Conservation (phyloP, 2,329 filamentous ascomycete species). For the Aspergillus hiratsukae region DNA sequence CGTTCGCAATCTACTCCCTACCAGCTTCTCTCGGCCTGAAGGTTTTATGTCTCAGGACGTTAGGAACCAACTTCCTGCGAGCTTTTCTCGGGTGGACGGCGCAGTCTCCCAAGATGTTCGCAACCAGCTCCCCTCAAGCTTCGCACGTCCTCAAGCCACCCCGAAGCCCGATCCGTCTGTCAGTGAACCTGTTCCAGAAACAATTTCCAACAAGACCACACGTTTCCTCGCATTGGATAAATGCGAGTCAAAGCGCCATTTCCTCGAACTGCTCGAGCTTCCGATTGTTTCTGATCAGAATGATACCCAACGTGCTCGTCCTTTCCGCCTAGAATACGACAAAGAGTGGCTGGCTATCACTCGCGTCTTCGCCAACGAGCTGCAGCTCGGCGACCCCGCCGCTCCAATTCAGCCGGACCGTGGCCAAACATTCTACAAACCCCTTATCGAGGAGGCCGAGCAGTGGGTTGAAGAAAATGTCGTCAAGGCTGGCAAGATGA, state of each 20-base stretch:
- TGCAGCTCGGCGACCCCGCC: constrained; percentile 59
- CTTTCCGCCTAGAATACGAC: constrained; percentile 71
- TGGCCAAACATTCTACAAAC: constrained; percentile 64
- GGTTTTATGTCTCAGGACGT: constrained; percentile 56
- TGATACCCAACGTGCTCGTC: constrained; percentile 30
- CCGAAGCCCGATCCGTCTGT: constrained; percentile 36
- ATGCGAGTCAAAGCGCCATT: constrained; percentile 73
- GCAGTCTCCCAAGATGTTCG: constrained; percentile 61
- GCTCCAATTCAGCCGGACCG: constrained; percentile 55
- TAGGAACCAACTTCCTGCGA: constrained; percentile 69
- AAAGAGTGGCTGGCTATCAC: constrained; percentile 94
- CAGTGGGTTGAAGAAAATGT: constrained; percentile 79
- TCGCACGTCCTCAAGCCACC: constrained; percentile 46
- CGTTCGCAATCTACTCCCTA: background rate
- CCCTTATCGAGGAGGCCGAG: constrained; percentile 64
- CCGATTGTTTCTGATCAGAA: constrained; percentile 41
- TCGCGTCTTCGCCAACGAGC: constrained; percentile 66
- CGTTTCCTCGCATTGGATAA: constrained; percentile 90
- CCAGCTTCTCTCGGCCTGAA: background rate
- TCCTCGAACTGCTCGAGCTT: constrained; percentile 72
- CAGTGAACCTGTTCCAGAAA: constrained; percentile 62
- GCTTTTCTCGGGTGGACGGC: constrained; percentile 40
- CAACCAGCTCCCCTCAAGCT: constrained; percentile 71
- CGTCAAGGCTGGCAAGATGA: constrained; percentile 56
- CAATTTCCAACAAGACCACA: constrained; percentile 73